These are phyloP conservation scores for Tuber borchii DNA, from an alignment of 495 filamentous ascomycete species.

Conservation along the genomic window DNA sequence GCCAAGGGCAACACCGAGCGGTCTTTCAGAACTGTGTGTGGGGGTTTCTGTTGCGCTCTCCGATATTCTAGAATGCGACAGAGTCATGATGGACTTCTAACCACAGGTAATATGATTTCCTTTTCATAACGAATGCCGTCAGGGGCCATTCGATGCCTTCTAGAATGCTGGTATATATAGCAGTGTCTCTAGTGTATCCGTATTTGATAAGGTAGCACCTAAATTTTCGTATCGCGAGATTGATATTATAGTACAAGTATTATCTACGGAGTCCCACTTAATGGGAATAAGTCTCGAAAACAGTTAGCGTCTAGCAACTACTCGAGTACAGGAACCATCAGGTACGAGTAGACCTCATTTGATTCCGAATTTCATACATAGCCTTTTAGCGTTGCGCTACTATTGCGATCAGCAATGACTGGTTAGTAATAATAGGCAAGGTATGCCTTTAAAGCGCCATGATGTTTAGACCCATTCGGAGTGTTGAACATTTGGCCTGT, in stretches of 20 bases:
- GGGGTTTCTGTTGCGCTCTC: neutral
- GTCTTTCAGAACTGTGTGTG: neutral
- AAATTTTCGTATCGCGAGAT: neutral
- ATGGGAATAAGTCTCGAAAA: neutral
- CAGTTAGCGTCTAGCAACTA: neutral
- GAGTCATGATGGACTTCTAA: neutral
- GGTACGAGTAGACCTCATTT: too few species aligned
- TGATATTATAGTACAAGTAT: neutral
- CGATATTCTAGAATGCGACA: neutral
- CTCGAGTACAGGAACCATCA: neutral
- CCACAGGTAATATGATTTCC: neutral
- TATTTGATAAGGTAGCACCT: neutral
- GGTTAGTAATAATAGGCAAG: too few species aligned
- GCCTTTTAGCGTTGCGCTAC: too few species aligned
- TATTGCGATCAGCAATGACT: too few species aligned
- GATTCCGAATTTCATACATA: too few species aligned
- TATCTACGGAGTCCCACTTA: neutral
- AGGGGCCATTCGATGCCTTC: neutral
- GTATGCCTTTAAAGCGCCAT: too few species aligned
- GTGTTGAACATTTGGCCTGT: too few species aligned
- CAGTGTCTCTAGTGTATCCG: neutral
- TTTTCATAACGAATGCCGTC: neutral
- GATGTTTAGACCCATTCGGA: too few species aligned
- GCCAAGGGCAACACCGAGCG: neutral
- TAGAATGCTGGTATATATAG: neutral